Percentiles rank a stretch among this genome's conserved stretches.
These are phyloP conservation scores for Penicillium macrosclerotiorum DNA, from an alignment of 495 filamentous ascomycete species.

Conservation along the genomic window DNA sequence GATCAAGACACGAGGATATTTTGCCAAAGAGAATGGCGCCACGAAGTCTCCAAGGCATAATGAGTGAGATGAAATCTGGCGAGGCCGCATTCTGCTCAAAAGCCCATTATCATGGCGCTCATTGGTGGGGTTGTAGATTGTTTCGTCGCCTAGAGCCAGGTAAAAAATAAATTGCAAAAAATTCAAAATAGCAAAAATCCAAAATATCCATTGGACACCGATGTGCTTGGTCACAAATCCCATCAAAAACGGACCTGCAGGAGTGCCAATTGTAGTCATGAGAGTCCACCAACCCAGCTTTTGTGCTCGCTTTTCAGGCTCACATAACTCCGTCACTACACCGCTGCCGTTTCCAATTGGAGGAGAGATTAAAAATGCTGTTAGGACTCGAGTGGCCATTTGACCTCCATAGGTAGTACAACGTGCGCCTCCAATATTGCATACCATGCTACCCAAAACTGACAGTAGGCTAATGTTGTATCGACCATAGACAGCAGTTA, in stretches of 20 bases:
- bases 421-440: slow-evolving; percentile 33
- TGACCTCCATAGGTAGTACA: slow-evolving; percentile 29
- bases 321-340: slow-evolving; percentile 29
- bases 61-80: slow-evolving; percentile 17
- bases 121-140: slow-evolving; percentile 16
- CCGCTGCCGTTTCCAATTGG: slow-evolving; percentile 35
- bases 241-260: slow-evolving; percentile 32
- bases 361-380: slow-evolving; percentile 31
- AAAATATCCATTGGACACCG: slow-evolving; percentile 34
- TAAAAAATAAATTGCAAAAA: slow-evolving; percentile 27
- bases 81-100: slow-evolving; percentile 17
- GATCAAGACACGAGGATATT: slow-evolving; percentile 21
- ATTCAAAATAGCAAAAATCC: slow-evolving; percentile 36
- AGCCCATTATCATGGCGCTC: slow-evolving; percentile 4
- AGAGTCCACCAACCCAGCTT: slow-evolving; percentile 35
- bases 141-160: slow-evolving; percentile 27
- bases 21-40: slow-evolving; percentile 19
- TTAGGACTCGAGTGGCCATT: slow-evolving; percentile 29
- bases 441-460: slow-evolving; percentile 30
- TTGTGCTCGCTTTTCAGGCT: slow-evolving; percentile 26
- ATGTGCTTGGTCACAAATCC: slow-evolving; percentile 33
- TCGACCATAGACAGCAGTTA: slow-evolving; percentile 30
- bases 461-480: slow-evolving; percentile 31
- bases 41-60: slow-evolving; percentile 18
- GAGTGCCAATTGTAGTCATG: slow-evolving; percentile 31